These are phyloP conservation scores for Eucalyptus microcorys DNA, from an alignment of 345 rosid genomes.

Conservation along the genomic window DNA sequence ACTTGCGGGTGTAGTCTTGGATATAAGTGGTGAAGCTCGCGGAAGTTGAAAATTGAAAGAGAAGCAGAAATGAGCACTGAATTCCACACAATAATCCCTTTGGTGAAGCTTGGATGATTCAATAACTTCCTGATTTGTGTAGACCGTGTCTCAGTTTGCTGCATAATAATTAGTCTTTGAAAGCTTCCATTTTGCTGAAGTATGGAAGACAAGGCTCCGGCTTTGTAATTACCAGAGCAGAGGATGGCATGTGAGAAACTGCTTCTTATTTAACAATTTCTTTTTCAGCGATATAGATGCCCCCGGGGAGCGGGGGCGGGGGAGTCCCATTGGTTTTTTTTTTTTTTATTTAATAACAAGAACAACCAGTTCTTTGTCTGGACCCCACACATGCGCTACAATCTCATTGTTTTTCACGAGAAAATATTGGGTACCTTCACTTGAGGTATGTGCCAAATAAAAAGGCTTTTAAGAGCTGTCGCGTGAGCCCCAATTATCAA, in stretches of 20 bases:
- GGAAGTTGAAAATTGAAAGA: not conserved
- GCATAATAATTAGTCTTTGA: not conserved
- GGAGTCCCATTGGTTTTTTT: not conserved
- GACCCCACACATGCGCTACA: not conserved
- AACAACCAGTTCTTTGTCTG: not conserved
- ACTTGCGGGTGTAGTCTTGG: not conserved
- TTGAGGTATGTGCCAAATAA: too few relatives aligned
- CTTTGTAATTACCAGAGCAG: not conserved
- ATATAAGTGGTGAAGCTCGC: not conserved
- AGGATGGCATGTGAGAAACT: not conserved
- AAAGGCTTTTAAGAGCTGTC: too few relatives aligned
- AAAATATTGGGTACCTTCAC: too few relatives aligned
- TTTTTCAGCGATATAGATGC: not conserved
- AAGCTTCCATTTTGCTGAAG: not conserved
- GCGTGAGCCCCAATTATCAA: too few relatives aligned
- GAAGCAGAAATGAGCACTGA: not conserved
- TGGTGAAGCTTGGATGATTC: not conserved
- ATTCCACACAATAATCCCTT: not conserved
- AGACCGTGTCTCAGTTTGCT: not conserved
- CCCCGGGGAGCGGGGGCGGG: not conserved
- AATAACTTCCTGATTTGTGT: not conserved
- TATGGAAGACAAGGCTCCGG: not conserved
- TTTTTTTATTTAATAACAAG: too few relatives aligned
- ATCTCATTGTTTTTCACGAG: not conserved
- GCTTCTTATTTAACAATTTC: not conserved